These are phyloP conservation scores for Acephala macrosclerotiorum DNA, from an alignment of 2,329 filamentous ascomycete genomes.

Conservation along the genomic window DNA sequence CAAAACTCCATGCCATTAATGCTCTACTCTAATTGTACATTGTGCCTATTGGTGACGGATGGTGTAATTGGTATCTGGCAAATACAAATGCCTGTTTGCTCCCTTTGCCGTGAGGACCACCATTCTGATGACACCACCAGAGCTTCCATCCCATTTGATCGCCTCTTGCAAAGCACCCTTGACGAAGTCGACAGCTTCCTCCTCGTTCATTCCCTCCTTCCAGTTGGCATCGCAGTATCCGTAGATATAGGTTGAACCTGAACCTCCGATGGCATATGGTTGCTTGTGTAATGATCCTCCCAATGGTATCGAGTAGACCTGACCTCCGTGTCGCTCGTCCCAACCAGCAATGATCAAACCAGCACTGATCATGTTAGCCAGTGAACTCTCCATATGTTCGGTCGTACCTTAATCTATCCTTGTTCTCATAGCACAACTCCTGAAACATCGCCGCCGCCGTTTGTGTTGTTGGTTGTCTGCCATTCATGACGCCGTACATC, in stretches of 20 bases:
- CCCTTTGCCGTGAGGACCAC: conserved; percentile 92
- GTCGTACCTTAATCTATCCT: conserved; percentile 85
- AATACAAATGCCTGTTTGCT: conserved; percentile 91
- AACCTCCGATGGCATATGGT: conserved; percentile 92
- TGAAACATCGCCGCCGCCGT: conserved; percentile 96
- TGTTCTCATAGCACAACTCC: conserved; percentile 97
- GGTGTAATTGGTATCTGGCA: conserved; percentile 87
- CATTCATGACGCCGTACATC: conserved; percentile 89
- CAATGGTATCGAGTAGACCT: conserved; percentile 96
- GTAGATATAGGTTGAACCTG: conserved; percentile 99
- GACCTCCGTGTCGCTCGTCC: conserved; percentile 92
- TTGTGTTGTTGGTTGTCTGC: conserved; percentile 90
- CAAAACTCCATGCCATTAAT: conserved; percentile 42
- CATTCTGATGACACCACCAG: conserved; percentile 97
- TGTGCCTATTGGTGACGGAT: conserved; percentile 60
- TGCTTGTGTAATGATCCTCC: conserved; percentile 98
- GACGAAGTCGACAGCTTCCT: conserved; percentile 90
- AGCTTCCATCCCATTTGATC: conserved; percentile 99
- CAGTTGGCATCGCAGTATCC: conserved; percentile 98
- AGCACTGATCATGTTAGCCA: conserved; percentile 63
- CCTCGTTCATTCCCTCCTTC: conserved; percentile 93
- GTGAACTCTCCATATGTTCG: background rate
- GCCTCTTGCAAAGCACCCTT: conserved; percentile 91
- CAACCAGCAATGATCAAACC: conserved; percentile 99
- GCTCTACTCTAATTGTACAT: conserved; percentile 44